Conservation (phyloP, 2,329 filamentous ascomycete species). For the Diaporthe ampelina region DNA sequence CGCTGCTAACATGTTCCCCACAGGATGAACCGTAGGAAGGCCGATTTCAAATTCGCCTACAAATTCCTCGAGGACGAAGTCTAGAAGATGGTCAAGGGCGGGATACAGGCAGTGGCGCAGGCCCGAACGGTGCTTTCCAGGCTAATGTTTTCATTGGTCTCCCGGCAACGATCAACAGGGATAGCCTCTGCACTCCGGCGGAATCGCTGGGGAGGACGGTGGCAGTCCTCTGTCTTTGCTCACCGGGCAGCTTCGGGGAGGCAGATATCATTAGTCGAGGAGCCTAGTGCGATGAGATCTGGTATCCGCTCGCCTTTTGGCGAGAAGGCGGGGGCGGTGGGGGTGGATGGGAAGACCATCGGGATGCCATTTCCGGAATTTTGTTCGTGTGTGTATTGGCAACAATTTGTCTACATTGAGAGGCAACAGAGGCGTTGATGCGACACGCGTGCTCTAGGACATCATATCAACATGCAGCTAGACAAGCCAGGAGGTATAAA, state of each 20-base stretch:
- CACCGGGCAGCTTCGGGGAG: neutral
- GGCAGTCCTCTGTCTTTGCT: neutral
- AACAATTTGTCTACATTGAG: constrained; percentile 26
- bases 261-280: neutral
- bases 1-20: constrained; percentile 19
- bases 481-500: neutral
- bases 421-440: neutral
- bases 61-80: constrained; percentile 98
- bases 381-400: constrained; percentile 16
- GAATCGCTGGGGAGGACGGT: neutral
- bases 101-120: neutral
- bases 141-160: neutral
- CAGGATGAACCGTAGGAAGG: constrained; percentile 99
- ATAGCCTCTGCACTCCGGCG: neutral
- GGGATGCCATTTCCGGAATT: constrained; percentile 4
- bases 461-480: constrained; percentile 17
- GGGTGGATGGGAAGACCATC: neutral
- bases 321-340: no score
- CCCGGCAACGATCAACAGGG: neutral
- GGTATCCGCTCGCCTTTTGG: neutral
- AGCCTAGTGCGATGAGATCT: neutral
- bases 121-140: neutral
- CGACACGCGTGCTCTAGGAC: constrained; percentile 5
- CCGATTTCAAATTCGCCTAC: constrained; percentile 98
- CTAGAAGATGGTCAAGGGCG: constrained; percentile 51